Evolutionary conservation across 768 basidiomycete genomes (phyloP), one percentile per base, ranked within the genome.

Genomic region (Serendipita vermifera): DNA sequence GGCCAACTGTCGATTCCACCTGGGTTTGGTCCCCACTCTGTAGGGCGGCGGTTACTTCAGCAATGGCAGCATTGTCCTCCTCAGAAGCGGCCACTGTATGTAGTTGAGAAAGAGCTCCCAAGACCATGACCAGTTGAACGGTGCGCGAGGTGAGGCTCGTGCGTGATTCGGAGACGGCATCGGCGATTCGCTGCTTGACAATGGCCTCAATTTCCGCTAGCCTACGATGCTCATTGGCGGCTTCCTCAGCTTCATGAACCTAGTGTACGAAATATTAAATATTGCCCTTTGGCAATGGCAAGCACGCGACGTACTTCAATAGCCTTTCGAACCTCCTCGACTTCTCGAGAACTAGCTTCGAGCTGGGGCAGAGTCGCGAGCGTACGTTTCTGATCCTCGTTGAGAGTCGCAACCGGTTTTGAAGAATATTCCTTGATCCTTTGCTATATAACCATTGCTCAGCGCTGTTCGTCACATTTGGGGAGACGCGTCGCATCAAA

Each of bases 311-410:
- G 36, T 40, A 90, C 91, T 78, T 94, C 88, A 59, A 92, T 75
- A 38, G 77, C 79, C 66, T 86, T 90, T 68, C 84, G 85, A 39
- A 91, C 78, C 57, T 92, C 91, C 24, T 78, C 81, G 13, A 94
- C 70, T 63, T 93, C 91, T 64, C 87, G 88, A 61, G 82, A 77
- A 36, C 82, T 73, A 7, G 82, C 85, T 64, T 93, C 89, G 20
- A 93, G 72, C 4, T 75, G 73, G 7, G 90, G 78, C 39, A 94
- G 78, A 15, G 78, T 81, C 60, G 79, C 84, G 54, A 92, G 63
- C 2, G 77, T 73, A 32, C 82, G 79, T 60, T 77, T 84, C 70
- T 96, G 91, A 68, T 94, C 92, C 38, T 90, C 87, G 60, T 94
- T 88, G 55, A 93, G 77, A 63, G 84, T 83, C 55, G 82, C 80